phyloP scores from a whole-genome alignment of 108 stramenopile species.

The Conticribra weissflogii region DNA sequence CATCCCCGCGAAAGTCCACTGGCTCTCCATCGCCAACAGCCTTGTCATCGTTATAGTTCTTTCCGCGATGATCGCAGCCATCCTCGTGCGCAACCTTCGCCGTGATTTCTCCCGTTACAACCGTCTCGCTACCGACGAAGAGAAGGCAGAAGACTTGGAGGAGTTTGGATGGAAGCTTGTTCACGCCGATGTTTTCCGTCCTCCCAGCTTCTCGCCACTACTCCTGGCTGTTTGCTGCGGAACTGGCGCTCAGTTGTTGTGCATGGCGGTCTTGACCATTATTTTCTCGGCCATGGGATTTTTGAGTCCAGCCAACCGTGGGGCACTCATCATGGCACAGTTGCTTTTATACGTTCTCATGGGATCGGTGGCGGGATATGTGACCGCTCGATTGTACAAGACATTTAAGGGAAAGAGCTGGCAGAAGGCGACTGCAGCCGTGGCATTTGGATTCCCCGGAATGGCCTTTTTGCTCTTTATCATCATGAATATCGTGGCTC shows the following conservation, averaged over 20 bases:
- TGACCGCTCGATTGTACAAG: conserved; percentile 96
- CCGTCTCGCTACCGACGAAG: conserved; percentile 91
- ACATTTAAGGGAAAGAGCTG: conserved; percentile 95
- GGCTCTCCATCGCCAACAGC: conserved; percentile 93
- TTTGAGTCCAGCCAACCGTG: conserved; percentile 95
- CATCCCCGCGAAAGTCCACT: conserved; percentile 93
- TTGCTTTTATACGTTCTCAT: conserved; percentile 95
- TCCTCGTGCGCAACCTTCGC: conserved; percentile 89
- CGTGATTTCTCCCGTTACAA: conserved; percentile 91
- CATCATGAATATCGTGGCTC: conserved; percentile 84
- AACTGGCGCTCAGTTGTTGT: conserved; percentile 89
- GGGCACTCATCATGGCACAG: conserved; percentile 95
- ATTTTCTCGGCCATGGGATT: conserved; percentile 95
- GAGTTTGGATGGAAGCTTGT: conserved; percentile 99
- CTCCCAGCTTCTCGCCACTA: conserved; percentile 87
- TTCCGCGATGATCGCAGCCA: conserved; percentile 94
- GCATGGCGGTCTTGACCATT: conserved; percentile 90
- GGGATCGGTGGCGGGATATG: conserved; percentile 93
- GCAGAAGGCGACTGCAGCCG: conserved; percentile 91
- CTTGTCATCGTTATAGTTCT: conserved; percentile 94
- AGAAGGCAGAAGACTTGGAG: conserved; percentile 94
- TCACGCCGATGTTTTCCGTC: conserved; percentile 97
- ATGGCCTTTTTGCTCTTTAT: conserved; percentile 87
- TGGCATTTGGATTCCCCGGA: conserved; percentile 93
- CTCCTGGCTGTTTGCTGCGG: conserved; percentile 88